Conservation (phyloP, 208 protist species). For the Leishmania aethiopica region DNA sequence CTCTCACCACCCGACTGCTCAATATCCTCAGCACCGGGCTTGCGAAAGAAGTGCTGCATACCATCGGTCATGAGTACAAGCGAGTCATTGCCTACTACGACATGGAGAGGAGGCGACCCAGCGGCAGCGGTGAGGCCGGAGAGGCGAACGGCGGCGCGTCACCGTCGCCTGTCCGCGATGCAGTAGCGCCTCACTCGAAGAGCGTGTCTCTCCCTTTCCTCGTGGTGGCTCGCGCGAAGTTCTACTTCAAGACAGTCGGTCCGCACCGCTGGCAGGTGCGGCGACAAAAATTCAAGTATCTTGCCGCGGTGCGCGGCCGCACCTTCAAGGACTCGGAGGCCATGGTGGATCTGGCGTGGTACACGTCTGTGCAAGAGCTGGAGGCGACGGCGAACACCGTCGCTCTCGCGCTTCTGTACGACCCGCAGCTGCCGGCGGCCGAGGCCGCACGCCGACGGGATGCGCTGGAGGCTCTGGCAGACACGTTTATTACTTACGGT, state of each 20-base stretch:
- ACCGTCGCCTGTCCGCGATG: neutral
- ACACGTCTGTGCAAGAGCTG: conserved; percentile 68
- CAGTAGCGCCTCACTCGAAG: neutral
- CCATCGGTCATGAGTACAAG: conserved; percentile 71
- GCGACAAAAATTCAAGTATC: conserved; percentile 38
- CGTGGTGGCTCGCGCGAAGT: neutral
- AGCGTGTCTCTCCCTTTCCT: conserved; percentile 7
- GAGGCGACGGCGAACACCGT: conserved; percentile 70
- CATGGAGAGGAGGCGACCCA: conserved; percentile 8
- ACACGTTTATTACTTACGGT: conserved; percentile 68
- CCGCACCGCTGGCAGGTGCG: conserved; percentile 54
- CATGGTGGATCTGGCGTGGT: conserved; percentile 86
- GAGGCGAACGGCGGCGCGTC: neutral
- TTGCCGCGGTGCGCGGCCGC: conserved; percentile 51
- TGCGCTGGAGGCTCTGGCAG: conserved; percentile 55
- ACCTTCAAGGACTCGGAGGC: conserved; percentile 79
- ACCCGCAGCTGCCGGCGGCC: conserved; percentile 34
- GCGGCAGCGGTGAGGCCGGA: neutral
- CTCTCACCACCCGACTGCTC: conserved; percentile 39
- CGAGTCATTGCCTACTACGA: conserved; percentile 64
- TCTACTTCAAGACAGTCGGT: conserved; percentile 29
- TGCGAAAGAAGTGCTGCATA: conserved; percentile 75
- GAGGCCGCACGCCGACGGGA: conserved; percentile 48
- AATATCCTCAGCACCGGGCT: conserved; percentile 66
- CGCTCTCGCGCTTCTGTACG: conserved; percentile 59